A percentile compares a stretch with the other conserved stretches of the same genome.
phyloP scores from a whole-genome alignment of 2,329 filamentous ascomycete species.

The Dothistroma pini region DNA sequence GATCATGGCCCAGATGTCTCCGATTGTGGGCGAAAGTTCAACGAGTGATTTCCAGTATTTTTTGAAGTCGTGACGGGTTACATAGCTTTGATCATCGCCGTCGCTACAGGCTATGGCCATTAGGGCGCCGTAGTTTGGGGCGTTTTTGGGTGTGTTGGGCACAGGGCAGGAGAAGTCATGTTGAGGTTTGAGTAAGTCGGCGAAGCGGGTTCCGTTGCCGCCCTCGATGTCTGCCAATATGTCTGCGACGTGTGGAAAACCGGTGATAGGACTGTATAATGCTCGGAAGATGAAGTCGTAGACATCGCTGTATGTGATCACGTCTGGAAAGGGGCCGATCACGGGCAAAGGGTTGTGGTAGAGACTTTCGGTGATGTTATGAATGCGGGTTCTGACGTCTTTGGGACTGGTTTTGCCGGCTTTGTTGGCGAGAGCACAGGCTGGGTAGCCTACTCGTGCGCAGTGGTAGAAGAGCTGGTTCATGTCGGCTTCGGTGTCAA shows the following conservation, averaged over 20 bases:
- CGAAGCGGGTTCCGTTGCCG: slow-evolving; percentile 31
- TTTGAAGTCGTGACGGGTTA: slow-evolving; percentile 29
- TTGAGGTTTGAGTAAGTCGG: slow-evolving; percentile 23
- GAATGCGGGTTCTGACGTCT: slow-evolving; percentile 36
- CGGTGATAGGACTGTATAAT: slow-evolving; percentile 36
- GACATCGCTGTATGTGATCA: slow-evolving; percentile 43
- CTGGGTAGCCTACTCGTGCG: slow-evolving; percentile 38
- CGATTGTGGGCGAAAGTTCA: slow-evolving; percentile 35
- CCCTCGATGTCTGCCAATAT: slow-evolving; percentile 37
- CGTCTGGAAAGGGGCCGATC: slow-evolving; percentile 30
- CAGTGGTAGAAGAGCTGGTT: slow-evolving; percentile 46
- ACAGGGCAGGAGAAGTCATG: slow-evolving; percentile 13
- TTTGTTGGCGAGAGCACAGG: slow-evolving; percentile 40
- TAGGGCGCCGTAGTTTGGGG: slow-evolving; percentile 21
- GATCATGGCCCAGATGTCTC: slow-evolving; percentile 39
- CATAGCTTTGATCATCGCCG: slow-evolving; percentile 33
- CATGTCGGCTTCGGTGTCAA: slow-evolving; percentile 45
- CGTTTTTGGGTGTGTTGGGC: neutral
- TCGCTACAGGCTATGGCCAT: slow-evolving; percentile 42
- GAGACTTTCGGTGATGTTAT: slow-evolving; percentile 36
- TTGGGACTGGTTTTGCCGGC: slow-evolving; percentile 28
- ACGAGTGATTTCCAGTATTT: slow-evolving; percentile 36
- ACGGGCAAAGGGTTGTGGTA: slow-evolving; percentile 42
- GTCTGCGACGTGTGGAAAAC: slow-evolving; percentile 36
- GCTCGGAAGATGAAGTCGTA: slow-evolving; percentile 36